Percentiles rank a stretch among this genome's conserved stretches.
phyloP scores from a whole-genome alignment of 2,329 filamentous ascomycete genomes.

The Exophiala phaeomuriformis region DNA sequence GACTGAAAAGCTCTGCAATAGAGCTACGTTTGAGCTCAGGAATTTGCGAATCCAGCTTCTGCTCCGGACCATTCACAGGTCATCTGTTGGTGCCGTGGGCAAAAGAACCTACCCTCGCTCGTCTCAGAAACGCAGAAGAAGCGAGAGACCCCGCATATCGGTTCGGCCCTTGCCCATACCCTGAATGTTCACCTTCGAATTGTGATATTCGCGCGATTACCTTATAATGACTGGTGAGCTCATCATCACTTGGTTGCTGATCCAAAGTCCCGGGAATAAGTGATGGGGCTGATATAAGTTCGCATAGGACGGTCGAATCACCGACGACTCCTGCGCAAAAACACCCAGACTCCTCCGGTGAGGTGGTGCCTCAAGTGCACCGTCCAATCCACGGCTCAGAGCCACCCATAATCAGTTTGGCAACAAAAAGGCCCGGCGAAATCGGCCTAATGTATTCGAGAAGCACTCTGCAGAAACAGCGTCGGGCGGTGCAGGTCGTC shows the following conservation, averaged over 20 bases:
- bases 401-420: neutral
- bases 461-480: constrained; percentile 6
- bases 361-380: neutral
- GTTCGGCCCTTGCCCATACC: no score
- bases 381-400: neutral
- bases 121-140: no score
- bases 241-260: neutral
- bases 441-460: constrained; percentile 11
- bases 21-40: neutral
- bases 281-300: no score
- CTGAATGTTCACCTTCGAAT: no score
- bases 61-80: neutral
- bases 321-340: no score
- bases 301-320: no score
- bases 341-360: neutral
- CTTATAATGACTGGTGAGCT: no score
- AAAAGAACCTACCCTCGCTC: neutral
- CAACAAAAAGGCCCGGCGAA: neutral
- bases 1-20: constrained; percentile 1
- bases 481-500: constrained; percentile 9
- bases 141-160: constrained; percentile 8
- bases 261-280: no score
- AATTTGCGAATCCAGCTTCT: neutral
- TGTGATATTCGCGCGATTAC: no score
- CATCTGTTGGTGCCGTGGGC: neutral